Evolutionary conservation across 495 filamentous ascomycete species (phyloP), one percentile per base, ranked within the genome.

Genomic region (Xylaria scruposa): DNA sequence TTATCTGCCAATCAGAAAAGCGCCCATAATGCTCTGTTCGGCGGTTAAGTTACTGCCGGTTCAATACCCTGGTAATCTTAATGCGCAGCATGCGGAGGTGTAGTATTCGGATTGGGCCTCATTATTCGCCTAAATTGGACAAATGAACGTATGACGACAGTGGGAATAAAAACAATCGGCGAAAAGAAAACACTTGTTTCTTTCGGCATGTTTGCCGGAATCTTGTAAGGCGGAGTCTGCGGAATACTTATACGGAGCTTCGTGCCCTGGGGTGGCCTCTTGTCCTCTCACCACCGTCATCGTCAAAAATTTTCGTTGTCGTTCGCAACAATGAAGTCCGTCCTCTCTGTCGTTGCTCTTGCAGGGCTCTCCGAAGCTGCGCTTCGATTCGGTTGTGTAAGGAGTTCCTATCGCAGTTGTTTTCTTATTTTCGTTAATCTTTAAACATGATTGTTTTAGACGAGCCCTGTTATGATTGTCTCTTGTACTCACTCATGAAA

Each of bases 311-410:
- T 15, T 0, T 31, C 44, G 26, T 40, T 68, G 24, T 29, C 31
- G 7, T 64, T 19, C 26, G 13, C 66, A 33, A 80, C 78, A 71
- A 86, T 86, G 85, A 86, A 85, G 84, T 82, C 79, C 75, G 77
- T 82, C 67, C 72, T 81, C 58, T 76, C 77, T 56, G 56, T 76
- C 54, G 73, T 83, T 70, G 80, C 77, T 51, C 79, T 83, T 60
- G 77, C 76, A 71, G 83, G 72, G 76, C 75, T 81, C 38, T 60
- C 81, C 56, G 78, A 84, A 71, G 85, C 85, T 54, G 83, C 81
- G 8, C 81, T 87, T 70, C 83, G 85, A 64, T 87, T 87, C 61
- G 83, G 82, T 69, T 87, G 85, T 70, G 65, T 67, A 67, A 67
- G 65, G 6, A 24, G 7, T 3, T 17, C 65, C 47, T 6, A 56